These are phyloP conservation scores for Pseudonitzschia multistriata DNA, from an alignment of 108 stramenopile genomes.

Conservation along the genomic window DNA sequence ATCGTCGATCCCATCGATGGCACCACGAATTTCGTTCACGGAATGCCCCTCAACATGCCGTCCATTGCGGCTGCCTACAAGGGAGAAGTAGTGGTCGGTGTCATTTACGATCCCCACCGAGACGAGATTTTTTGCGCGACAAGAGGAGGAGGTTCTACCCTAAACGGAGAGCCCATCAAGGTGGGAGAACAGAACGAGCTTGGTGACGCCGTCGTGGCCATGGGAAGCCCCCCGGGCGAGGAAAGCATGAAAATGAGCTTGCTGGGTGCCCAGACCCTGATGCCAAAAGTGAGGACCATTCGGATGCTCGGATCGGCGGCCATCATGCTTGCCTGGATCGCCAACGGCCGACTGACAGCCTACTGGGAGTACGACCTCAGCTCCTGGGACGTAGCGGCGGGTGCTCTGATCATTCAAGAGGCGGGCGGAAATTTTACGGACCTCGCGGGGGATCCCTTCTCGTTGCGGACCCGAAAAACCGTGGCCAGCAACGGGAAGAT, in stretches of 20 bases:
- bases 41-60: conserved; percentile 65
- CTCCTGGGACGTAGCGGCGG: conserved; percentile 81
- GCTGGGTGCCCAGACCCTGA: conserved; percentile 57
- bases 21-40: conserved; percentile 79
- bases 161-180: conserved; percentile 59
- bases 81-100: conserved; percentile 65
- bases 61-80: conserved; percentile 42
- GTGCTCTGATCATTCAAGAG: conserved; percentile 69
- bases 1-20: conserved; percentile 82
- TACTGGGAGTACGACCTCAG: conserved; percentile 84
- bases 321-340: conserved; percentile 82
- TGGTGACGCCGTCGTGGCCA: conserved; percentile 51
- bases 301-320: conserved; percentile 84
- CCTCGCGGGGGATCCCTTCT: conserved; percentile 54
- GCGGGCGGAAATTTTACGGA: conserved; percentile 73
- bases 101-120: conserved; percentile 75
- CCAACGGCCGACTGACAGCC: conserved; percentile 68
- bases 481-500: conserved; percentile 67
- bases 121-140: conserved; percentile 74
- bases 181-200: conserved; percentile 28
- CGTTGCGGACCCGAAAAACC: conserved; percentile 68
- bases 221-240: conserved; percentile 65
- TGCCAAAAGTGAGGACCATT: conserved; percentile 70
- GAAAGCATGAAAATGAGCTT: conserved; percentile 69
- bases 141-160: conserved; percentile 60